Evolutionary conservation across 164 flowering plant genomes (phyloP).

Genomic region (Tetracentron sinense): DNA sequence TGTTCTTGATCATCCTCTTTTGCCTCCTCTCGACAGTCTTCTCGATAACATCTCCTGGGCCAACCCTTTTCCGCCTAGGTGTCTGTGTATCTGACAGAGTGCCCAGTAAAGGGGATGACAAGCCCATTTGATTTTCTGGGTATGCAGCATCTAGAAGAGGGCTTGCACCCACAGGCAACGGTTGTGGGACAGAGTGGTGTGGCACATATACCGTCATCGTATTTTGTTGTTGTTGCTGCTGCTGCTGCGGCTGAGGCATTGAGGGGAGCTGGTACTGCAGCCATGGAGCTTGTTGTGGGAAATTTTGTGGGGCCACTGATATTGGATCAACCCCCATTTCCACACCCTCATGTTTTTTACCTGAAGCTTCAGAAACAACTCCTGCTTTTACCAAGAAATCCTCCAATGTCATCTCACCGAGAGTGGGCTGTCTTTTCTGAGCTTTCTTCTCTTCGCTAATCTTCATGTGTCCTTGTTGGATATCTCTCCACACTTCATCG

Average conservation of each 20-base stretch:
- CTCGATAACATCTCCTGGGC: slow-evolving; percentile 41
- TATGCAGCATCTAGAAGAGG: slow-evolving; percentile 37
- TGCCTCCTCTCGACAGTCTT: slow-evolving; percentile 55
- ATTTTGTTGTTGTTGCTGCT: slow-evolving; percentile 26
- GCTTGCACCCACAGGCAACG: slow-evolving; percentile 29
- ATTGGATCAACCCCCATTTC: slow-evolving; percentile 21
- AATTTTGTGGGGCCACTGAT: slow-evolving; percentile 16
- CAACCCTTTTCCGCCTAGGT: no score
- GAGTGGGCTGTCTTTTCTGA: slow-evolving; percentile 26
- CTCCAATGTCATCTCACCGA: slow-evolving; percentile 54
- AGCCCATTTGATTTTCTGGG: slow-evolving; percentile 28
- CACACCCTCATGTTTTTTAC: slow-evolving; percentile 16
- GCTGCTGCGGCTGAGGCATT: slow-evolving; percentile 3
- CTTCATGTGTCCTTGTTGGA: slow-evolving; percentile 41
- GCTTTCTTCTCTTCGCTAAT: slow-evolving; percentile 25
- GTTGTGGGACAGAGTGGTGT: slow-evolving; percentile 37
- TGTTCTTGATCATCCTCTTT: no score
- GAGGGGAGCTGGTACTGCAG: slow-evolving; percentile 14
- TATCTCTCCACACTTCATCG: slow-evolving; percentile 59
- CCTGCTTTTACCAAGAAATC: slow-evolving; percentile 64
- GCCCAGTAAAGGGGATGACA: slow-evolving; percentile 37
- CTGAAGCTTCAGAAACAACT: slow-evolving; percentile 33
- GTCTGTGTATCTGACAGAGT: slow-evolving; percentile 34
- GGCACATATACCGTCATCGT: slow-evolving; percentile 43
- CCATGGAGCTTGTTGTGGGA: slow-evolving; percentile 15